phyloP scores from a whole-genome alignment of 2,329 filamentous ascomycete genomes.

The Chrysosporium keratinophilum region DNA sequence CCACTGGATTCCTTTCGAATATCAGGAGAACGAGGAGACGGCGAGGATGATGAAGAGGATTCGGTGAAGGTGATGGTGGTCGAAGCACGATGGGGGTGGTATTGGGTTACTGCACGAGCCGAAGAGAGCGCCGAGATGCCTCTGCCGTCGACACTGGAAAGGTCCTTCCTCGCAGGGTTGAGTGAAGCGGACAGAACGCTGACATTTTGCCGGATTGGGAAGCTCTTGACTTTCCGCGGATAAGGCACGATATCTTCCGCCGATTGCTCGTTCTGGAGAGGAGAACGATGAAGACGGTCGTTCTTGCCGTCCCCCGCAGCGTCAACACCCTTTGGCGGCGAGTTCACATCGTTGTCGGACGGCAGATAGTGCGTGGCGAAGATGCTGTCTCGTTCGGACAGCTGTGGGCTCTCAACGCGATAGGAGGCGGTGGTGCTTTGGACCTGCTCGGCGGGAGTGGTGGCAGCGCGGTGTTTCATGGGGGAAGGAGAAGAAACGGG shows the following conservation, averaged over 20 bases:
- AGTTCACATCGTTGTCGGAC: constrained; percentile 31
- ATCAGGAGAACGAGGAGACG: neutral
- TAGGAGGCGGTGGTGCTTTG: constrained; percentile 20
- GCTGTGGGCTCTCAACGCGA: constrained; percentile 37
- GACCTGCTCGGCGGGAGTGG: constrained; percentile 24
- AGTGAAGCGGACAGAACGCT: constrained; percentile 15
- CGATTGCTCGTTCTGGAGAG: neutral
- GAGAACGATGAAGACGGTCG: neutral
- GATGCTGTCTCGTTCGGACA: constrained; percentile 54
- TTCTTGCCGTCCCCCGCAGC: neutral
- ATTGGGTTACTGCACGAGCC: constrained; percentile 22
- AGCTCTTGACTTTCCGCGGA: constrained; percentile 1
- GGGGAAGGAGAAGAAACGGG: constrained; percentile 20
- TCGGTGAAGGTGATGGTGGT: constrained; percentile 3
- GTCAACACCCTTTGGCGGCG: constrained; percentile 24
- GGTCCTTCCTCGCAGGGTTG: constrained; percentile 15
- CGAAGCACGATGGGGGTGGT: neutral
- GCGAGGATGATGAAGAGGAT: neutral
- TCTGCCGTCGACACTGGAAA: constrained; percentile 1
- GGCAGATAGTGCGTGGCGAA: constrained; percentile 52
- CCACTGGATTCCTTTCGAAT: neutral
- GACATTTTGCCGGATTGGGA: constrained; percentile 15
- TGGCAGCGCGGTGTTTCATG: constrained; percentile 29
- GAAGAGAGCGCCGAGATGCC: constrained; percentile 2
- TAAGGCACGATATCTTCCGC: neutral